Conservation (phyloP, 2,329 filamentous ascomycete genomes). For the Pseudocercospora macadamiae region DNA sequence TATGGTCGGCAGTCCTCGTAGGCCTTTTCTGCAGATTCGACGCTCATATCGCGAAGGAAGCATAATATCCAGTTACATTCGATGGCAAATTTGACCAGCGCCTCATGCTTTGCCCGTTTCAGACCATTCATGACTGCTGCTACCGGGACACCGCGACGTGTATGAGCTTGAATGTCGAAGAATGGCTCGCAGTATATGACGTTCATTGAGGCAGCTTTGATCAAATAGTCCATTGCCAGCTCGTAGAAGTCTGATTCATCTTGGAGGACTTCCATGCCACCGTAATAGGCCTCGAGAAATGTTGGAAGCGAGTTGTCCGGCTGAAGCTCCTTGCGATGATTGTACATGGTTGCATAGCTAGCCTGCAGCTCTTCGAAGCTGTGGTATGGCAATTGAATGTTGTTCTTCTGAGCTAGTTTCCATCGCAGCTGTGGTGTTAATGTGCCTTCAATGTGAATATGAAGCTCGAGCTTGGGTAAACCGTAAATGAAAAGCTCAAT, state of each 20-base stretch:
- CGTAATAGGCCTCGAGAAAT: constrained; percentile 28
- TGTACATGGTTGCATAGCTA: constrained; percentile 35
- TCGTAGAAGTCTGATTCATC: constrained; percentile 46
- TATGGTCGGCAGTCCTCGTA: constrained; percentile 47
- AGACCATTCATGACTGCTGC: constrained; percentile 43
- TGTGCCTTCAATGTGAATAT: constrained; percentile 53
- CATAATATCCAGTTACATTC: constrained; percentile 45
- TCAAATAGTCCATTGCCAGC: constrained; percentile 45
- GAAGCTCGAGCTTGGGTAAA: constrained; percentile 52
- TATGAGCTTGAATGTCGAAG: constrained; percentile 50
- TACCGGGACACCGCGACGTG: constrained; percentile 41
- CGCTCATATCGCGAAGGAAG: constrained; percentile 47
- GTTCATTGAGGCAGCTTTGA: constrained; percentile 40
- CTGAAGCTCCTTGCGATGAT: background rate
- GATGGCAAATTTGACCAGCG: constrained; percentile 13
- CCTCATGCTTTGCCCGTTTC: constrained; percentile 24
- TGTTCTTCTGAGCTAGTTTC: constrained; percentile 47
- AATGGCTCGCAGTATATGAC: constrained; percentile 48
- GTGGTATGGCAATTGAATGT: constrained; percentile 21
- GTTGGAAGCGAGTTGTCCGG: constrained; percentile 2
- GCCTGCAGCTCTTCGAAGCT: constrained; percentile 39
- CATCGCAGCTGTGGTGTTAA: constrained; percentile 47
- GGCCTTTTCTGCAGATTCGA: constrained; percentile 44
- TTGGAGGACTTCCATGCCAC: constrained; percentile 38
- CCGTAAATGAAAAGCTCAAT: constrained; percentile 38